Conservation (phyloP, 257 asterid species). For the Thymus mandschuricus region DNA sequence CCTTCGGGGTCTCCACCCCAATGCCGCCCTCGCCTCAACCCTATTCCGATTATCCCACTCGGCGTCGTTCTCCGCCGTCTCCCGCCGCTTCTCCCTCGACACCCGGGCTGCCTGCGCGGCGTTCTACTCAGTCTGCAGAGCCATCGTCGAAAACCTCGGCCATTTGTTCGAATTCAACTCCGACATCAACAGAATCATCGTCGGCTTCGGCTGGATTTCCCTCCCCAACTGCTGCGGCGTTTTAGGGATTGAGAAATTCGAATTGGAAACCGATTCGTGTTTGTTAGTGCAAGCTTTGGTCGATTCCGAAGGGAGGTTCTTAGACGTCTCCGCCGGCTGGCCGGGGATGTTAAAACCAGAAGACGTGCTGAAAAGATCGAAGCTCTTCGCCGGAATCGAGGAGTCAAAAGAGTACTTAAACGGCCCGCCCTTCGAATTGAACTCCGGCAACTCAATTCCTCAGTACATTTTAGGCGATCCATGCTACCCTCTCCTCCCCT, state of each 20-base stretch:
- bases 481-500: slow-evolving; percentile 75
- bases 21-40: slow-evolving; percentile 68
- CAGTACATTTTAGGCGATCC: slow-evolving; percentile 82
- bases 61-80: slow-evolving; percentile 63
- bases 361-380: slow-evolving; percentile 58
- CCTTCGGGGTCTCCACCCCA: slow-evolving; percentile 58
- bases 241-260: slow-evolving; percentile 73
- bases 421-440: slow-evolving; percentile 64
- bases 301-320: slow-evolving; percentile 91
- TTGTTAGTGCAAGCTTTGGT: slow-evolving; percentile 85
- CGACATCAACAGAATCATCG: slow-evolving; percentile 70
- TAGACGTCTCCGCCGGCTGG: slow-evolving; percentile 96
- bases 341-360: slow-evolving; percentile 59
- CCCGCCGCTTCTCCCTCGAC: slow-evolving; percentile 68
- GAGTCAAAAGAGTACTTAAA: slow-evolving; percentile 62
- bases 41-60: slow-evolving; percentile 74
- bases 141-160: slow-evolving; percentile 69
- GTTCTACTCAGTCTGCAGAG: slow-evolving; percentile 74
- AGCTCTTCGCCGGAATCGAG: slow-evolving; percentile 64
- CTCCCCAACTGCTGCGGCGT: slow-evolving; percentile 90
- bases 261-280: slow-evolving; percentile 48
- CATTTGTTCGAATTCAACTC: slow-evolving; percentile 80
- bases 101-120: slow-evolving; percentile 66
- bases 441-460: slow-evolving; percentile 58
- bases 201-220: slow-evolving; percentile 91